phyloP scores from a whole-genome alignment of 805 yeast species.

The Kockiozyma suomiensis region DNA sequence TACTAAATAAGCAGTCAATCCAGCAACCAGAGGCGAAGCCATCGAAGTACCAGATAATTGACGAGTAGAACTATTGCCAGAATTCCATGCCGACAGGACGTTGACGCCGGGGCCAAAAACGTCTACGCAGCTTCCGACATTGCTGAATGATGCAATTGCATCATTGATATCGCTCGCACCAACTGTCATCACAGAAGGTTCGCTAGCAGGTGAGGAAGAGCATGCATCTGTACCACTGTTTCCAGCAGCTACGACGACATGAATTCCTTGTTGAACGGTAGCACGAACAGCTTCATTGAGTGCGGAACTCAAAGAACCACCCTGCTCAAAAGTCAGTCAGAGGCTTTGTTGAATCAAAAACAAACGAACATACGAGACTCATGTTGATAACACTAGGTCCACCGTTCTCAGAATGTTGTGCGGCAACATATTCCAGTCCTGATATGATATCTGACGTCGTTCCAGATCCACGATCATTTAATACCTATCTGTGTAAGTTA shows the following conservation, averaged over 20 bases:
- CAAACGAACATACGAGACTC: conserved; percentile 80
- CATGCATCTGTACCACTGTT: conserved; percentile 93
- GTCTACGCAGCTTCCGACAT: conserved; percentile 31
- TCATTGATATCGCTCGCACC: conserved; percentile 23
- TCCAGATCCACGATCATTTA: conserved; percentile 81
- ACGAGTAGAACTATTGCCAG: conserved; percentile 28
- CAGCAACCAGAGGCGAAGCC: conserved; percentile 97
- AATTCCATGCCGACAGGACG: conserved; percentile 59
- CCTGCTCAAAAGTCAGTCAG: conserved; percentile 40
- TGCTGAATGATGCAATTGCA: conserved; percentile 23
- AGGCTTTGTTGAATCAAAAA: conserved; percentile 2
- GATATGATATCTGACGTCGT: conserved; percentile 79
- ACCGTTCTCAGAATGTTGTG: conserved; percentile 51
- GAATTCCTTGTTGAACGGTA: conserved; percentile 84
- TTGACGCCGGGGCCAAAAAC: conserved; percentile 61
- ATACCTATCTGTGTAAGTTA: conserved; percentile 25
- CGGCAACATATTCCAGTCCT: conserved; percentile 84
- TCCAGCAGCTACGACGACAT: conserved; percentile 95
- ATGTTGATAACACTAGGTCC: conserved; percentile 57
- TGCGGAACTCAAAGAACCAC: conserved; percentile 51
- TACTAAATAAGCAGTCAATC: conserved; percentile 70
- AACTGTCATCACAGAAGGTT: conserved; percentile 76
- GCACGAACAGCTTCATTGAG: conserved; percentile 87
- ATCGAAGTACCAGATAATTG: conserved; percentile 75
- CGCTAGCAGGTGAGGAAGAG: conserved; percentile 85